Base-by-base conservation (phyloP, 2,329 filamentous ascomycete species). In the Hymenoscyphus fraxineus region DNA sequence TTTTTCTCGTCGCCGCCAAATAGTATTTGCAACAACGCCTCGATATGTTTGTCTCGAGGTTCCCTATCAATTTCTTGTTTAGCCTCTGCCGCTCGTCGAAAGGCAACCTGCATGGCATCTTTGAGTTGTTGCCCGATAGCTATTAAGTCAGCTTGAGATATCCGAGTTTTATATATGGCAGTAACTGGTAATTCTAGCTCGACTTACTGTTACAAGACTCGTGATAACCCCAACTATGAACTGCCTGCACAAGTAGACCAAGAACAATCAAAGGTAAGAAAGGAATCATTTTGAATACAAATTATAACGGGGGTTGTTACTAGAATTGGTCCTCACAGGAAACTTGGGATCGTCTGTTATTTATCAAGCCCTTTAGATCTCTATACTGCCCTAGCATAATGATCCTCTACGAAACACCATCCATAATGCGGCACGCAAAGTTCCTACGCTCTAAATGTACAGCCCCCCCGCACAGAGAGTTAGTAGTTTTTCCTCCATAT, bases 11-110 rank as follows among this genome's bases (percentile, higher is more conserved):
- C 51, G 15, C 51, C 22, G 51, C 51, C n/a, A 32, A 55, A 55
- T 16, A 55, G 19, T 5, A 1, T 32, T 55, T 19, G n/a, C 19
- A 55, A 16, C 19, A 55, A 19, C 51, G 51, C 51, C 5, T 55
- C 15, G 51, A 55, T 19, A 55, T 55, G 51, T 19, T 16, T 19
- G 51, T 55, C 51, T 55, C 51, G 51, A 55, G 51, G 51, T 27
- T 1, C 13, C 51, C 22, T 55, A 16, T 7, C 22, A 55, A 55
- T 55, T 55, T 55, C 3, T 7, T 22, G 16, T 7, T 19, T 55
- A 6, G 40, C 40, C 6, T 41, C 13, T n/a, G 1, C 6, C n/a
- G 40, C 40, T 13, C 15, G 40, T 12, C n/a, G 12, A 41, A 41
- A 41, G 6, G 40, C 40, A 41, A 41, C 9, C 40, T 12, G 15